phyloP scores from a whole-genome alignment of 352 stramenopile genomes.

The Pythium biforme region DNA sequence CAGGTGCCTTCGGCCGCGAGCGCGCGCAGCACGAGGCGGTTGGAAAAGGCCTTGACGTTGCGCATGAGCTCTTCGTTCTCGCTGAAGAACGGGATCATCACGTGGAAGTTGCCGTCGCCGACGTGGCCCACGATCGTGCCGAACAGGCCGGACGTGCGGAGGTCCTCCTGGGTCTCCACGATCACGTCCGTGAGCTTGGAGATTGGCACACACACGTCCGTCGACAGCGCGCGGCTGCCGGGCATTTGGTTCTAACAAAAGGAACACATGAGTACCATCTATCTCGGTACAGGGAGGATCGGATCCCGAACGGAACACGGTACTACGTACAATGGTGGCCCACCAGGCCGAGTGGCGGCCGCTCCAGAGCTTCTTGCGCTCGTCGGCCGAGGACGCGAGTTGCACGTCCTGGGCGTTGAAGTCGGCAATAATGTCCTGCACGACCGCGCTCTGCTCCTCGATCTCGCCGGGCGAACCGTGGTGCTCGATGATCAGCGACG shows the following conservation, averaged over 20 bases:
- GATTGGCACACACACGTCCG: slow-evolving; percentile 97
- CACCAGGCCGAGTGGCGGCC: slow-evolving; percentile 86
- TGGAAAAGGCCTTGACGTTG: slow-evolving; percentile 88
- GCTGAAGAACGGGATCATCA: slow-evolving; percentile 91
- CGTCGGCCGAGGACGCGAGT: slow-evolving; percentile 62
- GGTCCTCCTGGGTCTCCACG: slow-evolving; percentile 88
- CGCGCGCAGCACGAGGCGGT: slow-evolving; percentile 80
- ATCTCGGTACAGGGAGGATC: too few species aligned
- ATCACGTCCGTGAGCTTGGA: slow-evolving; percentile 93
- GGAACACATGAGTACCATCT: not conserved
- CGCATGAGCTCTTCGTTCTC: slow-evolving; percentile 84
- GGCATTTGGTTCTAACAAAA: slow-evolving; percentile 63
- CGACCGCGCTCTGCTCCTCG: slow-evolving; percentile 83
- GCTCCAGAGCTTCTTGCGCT: slow-evolving; percentile 83
- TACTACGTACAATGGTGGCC: slow-evolving; percentile 73
- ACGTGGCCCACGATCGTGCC: slow-evolving; percentile 92
- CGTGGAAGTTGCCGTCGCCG: slow-evolving; percentile 98
- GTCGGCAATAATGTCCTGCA: slow-evolving; percentile 85
- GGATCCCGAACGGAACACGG: too few species aligned
- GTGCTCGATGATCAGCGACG: slow-evolving; percentile 96
- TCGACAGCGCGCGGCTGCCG: slow-evolving; percentile 85
- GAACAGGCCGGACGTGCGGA: slow-evolving; percentile 87
- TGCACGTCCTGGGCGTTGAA: slow-evolving; percentile 84
- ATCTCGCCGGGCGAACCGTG: slow-evolving; percentile 79
- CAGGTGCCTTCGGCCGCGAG: slow-evolving; percentile 93